Evolutionary conservation across 2,329 filamentous ascomycete species (phyloP), one percentile per base, ranked within the genome.

Genomic region (Colletotrichum sidae): DNA sequence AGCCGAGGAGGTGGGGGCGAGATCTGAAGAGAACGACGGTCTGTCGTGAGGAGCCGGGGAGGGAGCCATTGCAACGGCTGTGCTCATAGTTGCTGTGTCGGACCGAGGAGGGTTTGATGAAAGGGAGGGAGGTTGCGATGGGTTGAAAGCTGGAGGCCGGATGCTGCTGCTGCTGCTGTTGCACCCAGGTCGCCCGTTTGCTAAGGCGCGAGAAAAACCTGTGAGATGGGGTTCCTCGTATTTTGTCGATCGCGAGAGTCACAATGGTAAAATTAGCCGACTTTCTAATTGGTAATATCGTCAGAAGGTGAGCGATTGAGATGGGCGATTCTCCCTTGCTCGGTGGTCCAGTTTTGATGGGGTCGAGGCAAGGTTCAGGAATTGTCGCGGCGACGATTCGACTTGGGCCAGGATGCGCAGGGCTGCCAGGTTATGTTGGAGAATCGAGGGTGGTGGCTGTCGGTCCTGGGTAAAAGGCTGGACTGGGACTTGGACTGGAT

Each of bases 1-100:
- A 3, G 63, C 44, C 12, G 61, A 60, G 42, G 58, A 49, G 12
- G 73, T 70, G 61, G 80, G 78, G 69, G 80, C 79, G 68, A 83
- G 76, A 70, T 85, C 85, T 69, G 83, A 81, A 73, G 83, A 78
- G 71, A 85, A 87, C n/a, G 83, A 81, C 65, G 86, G 80, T 75
- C 87, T 82, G 76, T 90, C 88, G 76, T 90, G 87, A 70, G 87
- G 88, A 79, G 87, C 88, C 73, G 88, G 88, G 76, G 88, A 90
- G 70, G 88, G 87, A 75, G 86, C 88, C 88, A 90, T 90, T 73
- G 88, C 86, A 75, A 90, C 85, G 78, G 86, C 87, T 76, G 88
- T 83, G 81, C 87, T 90, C 88, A 90, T 90, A 76, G 72, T 89
- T 64, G 63, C 68, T 62, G 38, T 57, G 42, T 51, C 4, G 41